A percentile compares a stretch with the other conserved stretches of the same genome.
These are phyloP conservation scores for Bipolaris victoriae DNA, from an alignment of 2,329 filamentous ascomycete species.

Conservation along the genomic window DNA sequence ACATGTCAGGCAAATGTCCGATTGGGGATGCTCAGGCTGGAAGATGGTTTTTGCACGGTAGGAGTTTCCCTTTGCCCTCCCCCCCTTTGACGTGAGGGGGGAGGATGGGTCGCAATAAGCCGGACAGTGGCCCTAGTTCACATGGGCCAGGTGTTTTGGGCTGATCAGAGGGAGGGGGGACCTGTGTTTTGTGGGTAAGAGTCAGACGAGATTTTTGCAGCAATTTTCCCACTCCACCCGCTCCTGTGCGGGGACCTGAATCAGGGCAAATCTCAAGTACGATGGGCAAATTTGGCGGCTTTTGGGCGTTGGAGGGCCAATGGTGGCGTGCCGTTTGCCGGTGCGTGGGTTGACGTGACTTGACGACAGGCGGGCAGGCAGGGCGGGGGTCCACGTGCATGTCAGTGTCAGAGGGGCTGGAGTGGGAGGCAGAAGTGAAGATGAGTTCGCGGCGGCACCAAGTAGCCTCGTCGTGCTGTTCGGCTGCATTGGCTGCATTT, in stretches of 20 bases:
- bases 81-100: constrained; percentile 42
- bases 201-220: constrained; percentile 23
- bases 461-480: neutral
- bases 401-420: neutral
- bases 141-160: constrained; percentile 36
- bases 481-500: constrained; percentile 13
- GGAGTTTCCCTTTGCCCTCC: constrained; percentile 9
- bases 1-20: constrained; percentile 28
- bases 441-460: constrained; percentile 21
- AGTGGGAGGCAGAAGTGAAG: neutral
- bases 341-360: neutral
- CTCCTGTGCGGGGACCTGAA: constrained; percentile 24
- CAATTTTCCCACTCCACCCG: constrained; percentile 28
- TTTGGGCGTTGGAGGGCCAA: neutral
- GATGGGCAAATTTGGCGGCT: constrained; percentile 27
- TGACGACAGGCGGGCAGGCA: neutral
- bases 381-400: neutral
- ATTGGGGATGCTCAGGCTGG: neutral
- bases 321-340: neutral
- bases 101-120: constrained; percentile 17
- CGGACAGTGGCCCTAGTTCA: constrained; percentile 30
- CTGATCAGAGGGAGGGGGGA: constrained; percentile 33
- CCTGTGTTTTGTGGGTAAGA: constrained; percentile 8
- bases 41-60: neutral
- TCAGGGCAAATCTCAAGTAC: constrained; percentile 25